phyloP scores from a whole-genome alignment of 331 rosid species.

The Dryas integrifolia region DNA sequence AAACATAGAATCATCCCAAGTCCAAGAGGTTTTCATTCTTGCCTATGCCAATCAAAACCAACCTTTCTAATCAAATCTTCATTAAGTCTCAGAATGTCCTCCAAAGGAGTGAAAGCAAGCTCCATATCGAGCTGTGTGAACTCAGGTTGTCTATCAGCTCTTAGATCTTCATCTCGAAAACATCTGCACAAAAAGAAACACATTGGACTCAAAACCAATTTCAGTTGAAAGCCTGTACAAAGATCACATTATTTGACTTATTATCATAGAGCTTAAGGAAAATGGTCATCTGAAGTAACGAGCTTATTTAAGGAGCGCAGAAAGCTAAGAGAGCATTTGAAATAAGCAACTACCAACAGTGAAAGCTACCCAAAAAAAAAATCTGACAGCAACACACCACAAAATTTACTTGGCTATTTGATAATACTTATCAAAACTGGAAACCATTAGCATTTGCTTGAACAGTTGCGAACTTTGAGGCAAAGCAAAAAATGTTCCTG shows the following conservation, averaged over 20 bases:
- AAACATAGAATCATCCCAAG: no score
- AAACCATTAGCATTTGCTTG: conserved; percentile 97
- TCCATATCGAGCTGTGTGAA: conserved; percentile 98
- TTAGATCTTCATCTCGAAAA: conserved; percentile 91
- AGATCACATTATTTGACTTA: not conserved
- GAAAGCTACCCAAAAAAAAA: not conserved
- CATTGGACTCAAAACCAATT: conserved; percentile 7
- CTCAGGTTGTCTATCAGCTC: conserved; percentile 98
- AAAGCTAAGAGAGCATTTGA: conserved; percentile 12
- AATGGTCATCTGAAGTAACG: not conserved
- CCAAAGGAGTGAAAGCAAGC: conserved; percentile 87
- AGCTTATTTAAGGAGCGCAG: not conserved
- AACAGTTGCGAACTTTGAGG: conserved; percentile 98
- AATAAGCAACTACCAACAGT: not conserved
- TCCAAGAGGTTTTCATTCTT: not conserved
- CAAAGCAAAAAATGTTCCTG: conserved; percentile 96
- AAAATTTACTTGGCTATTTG: conserved; percentile 75
- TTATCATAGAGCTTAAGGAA: not conserved
- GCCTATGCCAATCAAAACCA: conserved; percentile 3
- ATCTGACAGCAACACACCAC: conserved; percentile 10
- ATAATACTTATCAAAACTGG: conserved; percentile 92
- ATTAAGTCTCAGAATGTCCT: conserved; percentile 80
- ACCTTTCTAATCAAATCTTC: conserved; percentile 95
- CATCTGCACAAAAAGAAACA: conserved; percentile 49
- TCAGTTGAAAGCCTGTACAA: not conserved